A percentile compares a stretch with the other conserved stretches of the same genome.
Evolutionary conservation across 129 eudicot genomes (phyloP).

Genomic region (Calendula officinalis): DNA sequence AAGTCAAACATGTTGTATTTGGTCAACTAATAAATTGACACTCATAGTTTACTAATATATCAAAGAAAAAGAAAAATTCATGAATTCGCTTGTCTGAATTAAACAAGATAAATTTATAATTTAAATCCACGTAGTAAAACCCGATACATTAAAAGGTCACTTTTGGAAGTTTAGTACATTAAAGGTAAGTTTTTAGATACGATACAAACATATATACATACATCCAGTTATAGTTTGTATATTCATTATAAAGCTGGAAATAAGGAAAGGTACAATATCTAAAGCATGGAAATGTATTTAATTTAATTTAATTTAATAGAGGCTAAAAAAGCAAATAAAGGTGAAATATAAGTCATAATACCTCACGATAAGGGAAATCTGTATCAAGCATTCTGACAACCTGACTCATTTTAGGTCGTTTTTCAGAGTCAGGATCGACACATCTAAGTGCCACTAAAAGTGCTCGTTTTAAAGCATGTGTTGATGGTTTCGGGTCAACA

Average conservation of each 20-base stretch:
- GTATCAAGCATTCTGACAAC: conserved; percentile 91
- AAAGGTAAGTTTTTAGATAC: no score
- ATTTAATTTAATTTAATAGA: no score
- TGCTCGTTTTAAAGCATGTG: conserved; percentile 82
- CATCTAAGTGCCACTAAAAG: conserved; percentile 93
- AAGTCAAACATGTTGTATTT: conserved; percentile 4
- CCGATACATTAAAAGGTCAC: no score
- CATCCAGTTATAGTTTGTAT: not conserved
- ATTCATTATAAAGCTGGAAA: not conserved
- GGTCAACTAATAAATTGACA: conserved; percentile 3
- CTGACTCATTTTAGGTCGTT: conserved; percentile 95
- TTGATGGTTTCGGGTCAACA: conserved; percentile 71
- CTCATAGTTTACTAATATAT: not conserved
- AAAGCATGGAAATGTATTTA: no score
- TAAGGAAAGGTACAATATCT: not conserved
- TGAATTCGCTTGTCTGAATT: no score
- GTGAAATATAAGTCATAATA: conserved; percentile 17
- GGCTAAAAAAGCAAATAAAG: not conserved
- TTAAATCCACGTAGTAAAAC: no score
- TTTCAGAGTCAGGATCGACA: conserved; percentile 91
- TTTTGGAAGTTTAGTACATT: no score
- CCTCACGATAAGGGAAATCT: conserved; percentile 92
- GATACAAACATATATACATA: no score
- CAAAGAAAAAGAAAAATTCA: not conserved
- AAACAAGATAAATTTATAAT: no score